These are phyloP conservation scores for Suhomyces ambrosiae DNA, from an alignment of 1,139 yeast genomes.

Conservation along the genomic window DNA sequence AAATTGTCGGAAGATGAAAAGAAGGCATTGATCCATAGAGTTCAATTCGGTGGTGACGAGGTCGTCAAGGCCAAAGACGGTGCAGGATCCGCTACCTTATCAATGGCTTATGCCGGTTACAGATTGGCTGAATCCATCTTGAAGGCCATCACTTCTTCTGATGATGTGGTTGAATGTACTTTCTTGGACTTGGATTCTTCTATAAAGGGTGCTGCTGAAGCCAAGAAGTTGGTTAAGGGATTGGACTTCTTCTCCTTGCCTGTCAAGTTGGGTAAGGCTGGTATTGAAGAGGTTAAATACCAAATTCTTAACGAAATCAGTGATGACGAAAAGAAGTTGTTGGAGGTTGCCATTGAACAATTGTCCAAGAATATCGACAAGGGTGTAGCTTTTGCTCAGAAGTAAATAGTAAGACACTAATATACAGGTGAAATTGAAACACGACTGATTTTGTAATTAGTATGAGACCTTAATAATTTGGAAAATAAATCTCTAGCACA, in stretches of 20 bases:
- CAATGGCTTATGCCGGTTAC: constrained; percentile 99
- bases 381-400: constrained; percentile 22
- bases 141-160: constrained; percentile 58
- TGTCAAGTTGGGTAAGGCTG: constrained; percentile 85
- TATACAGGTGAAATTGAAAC: not conserved
- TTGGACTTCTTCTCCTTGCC: constrained; percentile 93
- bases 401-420: constrained; percentile 18
- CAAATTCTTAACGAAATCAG: constrained; percentile 55
- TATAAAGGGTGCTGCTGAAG: constrained; percentile 71
- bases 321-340: constrained; percentile 69
- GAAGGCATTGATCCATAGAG: constrained; percentile 81
- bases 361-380: constrained; percentile 59
- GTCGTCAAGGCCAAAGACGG: constrained; percentile 98
- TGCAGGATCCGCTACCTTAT: constrained; percentile 97
- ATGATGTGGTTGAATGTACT: constrained; percentile 74
- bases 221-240: constrained; percentile 70
- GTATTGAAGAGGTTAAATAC: constrained; percentile 69
- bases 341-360: constrained; percentile 81
- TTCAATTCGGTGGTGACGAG: constrained; percentile 98
- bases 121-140: constrained; percentile 88
- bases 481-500: too few species aligned
- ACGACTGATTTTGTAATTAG: too few species aligned
- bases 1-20: constrained; percentile 28
- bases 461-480: too few species aligned
- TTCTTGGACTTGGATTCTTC: constrained; percentile 53